Base-by-base conservation (phyloP, 345 rosid genomes). In the Lepidium sativum region DNA sequence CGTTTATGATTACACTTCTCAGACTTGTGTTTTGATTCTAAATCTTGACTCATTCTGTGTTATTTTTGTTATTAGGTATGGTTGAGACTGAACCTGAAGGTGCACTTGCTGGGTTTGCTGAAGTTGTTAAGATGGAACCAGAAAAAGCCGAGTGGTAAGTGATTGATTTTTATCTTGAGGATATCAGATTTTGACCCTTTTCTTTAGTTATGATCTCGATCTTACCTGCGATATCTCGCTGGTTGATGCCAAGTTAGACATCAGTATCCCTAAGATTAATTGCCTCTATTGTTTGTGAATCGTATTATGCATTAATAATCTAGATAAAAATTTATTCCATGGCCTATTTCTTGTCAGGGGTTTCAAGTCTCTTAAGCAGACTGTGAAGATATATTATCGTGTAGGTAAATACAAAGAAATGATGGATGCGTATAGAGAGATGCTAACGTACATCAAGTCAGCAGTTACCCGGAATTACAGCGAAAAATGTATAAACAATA, bases 401-500 rank as follows among this genome's bases (percentile, higher is more conserved):
- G 74, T 91, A 50, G 92, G 85, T 72, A 88, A 74, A 78, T 85
- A 84, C 68, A 84, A 85, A 79, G 98, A 91, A 51, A 91, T 88
- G 99, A 95, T 91, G 94, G 97, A 84, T 40, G 89, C 97, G 11
- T 95, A 91, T 44, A 80, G 88, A 69, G 94, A 82, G 78, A 95
- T 95, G 99, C 78, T 95, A 40, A 88, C 97, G 2, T 95, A 95
- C 56, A 95, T 95, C 72, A 91, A 86, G 74, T 91, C 99, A 39
- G 98, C 98, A 21, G 99, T 95, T 63, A 95, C 99, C 4, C 76
- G 98, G 38, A 91, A 95, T 58, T 88, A 91, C 80, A 95, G 99
- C 54, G 99, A 95, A 76, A 95, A 95, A 76, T 95, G 99, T 68
- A 86, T 95, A 79, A 95, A 95, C 78, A 95, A 85, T 54, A 91